Evolutionary conservation across 164 flowering plant genomes (phyloP).

Genomic region (Aristolochia californica): DNA sequence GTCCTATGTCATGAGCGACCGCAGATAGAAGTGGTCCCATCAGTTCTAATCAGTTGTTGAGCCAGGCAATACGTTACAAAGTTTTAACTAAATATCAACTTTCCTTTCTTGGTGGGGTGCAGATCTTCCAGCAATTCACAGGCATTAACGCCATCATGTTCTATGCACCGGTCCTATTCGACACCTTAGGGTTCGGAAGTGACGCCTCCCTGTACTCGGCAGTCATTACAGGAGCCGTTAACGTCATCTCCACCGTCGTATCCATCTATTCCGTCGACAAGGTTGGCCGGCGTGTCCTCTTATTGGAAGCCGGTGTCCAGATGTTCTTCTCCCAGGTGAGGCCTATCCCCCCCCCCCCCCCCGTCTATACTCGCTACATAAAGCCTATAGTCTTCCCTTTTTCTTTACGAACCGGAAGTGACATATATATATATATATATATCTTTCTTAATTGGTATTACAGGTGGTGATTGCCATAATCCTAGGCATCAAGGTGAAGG

Average conservation of each 20-base stretch:
- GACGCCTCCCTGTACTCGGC: constrained; percentile 81
- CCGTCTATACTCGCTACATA: too few relatives aligned
- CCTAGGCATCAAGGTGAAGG: constrained; percentile 66
- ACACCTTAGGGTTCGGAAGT: constrained; percentile 60
- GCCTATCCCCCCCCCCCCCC: too few relatives aligned
- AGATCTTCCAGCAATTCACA: constrained; percentile 89
- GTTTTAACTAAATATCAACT: too few relatives aligned
- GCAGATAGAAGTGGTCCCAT: too few relatives aligned
- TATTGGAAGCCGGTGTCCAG: constrained; percentile 84
- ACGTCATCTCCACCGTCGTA: constrained; percentile 68
- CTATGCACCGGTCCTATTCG: constrained; percentile 78
- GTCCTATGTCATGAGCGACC: too few relatives aligned
- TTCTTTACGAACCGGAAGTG: too few relatives aligned
- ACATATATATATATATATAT: too few relatives aligned
- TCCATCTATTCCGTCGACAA: constrained; percentile 91
- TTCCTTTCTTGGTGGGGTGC: constrained; percentile 12
- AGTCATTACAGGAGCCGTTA: constrained; percentile 83
- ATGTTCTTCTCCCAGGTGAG: constrained; percentile 88
- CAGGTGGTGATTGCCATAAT: constrained; percentile 47
- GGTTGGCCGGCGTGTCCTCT: constrained; percentile 64
- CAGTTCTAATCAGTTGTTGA: background rate
- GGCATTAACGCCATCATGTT: constrained; percentile 99
- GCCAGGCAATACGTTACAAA: too few relatives aligned
- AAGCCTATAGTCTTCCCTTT: too few relatives aligned
- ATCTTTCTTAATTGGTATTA: too few relatives aligned